Base-by-base conservation (phyloP, 2,329 filamentous ascomycete species). In the Aspergillus transmontanensis region DNA sequence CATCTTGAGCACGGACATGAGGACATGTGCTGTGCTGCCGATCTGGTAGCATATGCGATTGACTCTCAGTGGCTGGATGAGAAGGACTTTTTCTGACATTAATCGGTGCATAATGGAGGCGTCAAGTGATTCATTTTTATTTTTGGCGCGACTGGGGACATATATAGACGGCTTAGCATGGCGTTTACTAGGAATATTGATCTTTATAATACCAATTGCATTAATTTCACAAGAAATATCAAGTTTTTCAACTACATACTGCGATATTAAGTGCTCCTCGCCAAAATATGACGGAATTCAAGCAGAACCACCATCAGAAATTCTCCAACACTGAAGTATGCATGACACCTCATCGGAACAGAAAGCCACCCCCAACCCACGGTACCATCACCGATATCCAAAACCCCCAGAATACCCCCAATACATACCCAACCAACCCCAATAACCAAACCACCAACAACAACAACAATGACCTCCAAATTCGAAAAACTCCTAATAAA, bases 11-110 rank as follows among this genome's bases (percentile, higher is more conserved):
- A 75, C 32, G 76, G 78, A 6, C 73, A 77, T 58, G 75, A 79
- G 50, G 76, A 78, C 36, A 77, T 81, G 74, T 79, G 75, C 53
- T 80, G 78, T 69, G 77, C 79, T 1, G 78, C 78, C 12, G 79
- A 80, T 67, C 62, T 81, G 45, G 77, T 81, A 7, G 78, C 79
- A 12, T 80, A 79, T 63, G 79, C 78, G 10, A 79, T 81, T 69
- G 78, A 80, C 56, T 76, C 75, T 26, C 71, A 76, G 46, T 81
- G 79, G 79, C 61, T 81, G 58, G 69, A 66, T 3, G 77, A 79
- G 63, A 65, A 72, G 21, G 77, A 81, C 59, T 81, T 80, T 63
- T 76, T 79, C 56, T 73, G 32, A 69, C 11, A 14, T 30, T 6
- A 3, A 32, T 19, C 26, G 16, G 14, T 45, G 58, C 34, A 59